Percentiles rank a stretch among this genome's conserved stretches.
phyloP scores from a whole-genome alignment of 1,284 basidiomycete species.

The Laetiporus sulphureus region DNA sequence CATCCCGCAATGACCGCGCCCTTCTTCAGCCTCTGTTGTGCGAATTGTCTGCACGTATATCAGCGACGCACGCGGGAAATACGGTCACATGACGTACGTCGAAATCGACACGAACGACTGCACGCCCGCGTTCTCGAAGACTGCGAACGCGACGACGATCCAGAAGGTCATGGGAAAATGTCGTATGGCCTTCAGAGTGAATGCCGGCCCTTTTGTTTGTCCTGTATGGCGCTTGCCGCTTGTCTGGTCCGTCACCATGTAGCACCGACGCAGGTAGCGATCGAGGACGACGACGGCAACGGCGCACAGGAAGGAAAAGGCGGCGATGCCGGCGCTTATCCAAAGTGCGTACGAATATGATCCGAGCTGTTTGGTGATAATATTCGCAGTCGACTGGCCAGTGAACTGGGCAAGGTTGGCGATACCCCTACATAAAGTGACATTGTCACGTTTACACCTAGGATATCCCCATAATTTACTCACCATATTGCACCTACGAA shows the following conservation, averaged over 20 bases:
- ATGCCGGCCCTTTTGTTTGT: slow-evolving; percentile 22
- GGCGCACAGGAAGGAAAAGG: slow-evolving; percentile 35
- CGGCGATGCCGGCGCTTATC: slow-evolving; percentile 35
- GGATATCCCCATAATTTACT: slow-evolving; percentile 2
- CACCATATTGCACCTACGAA: slow-evolving; percentile 24
- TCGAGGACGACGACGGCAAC: slow-evolving; percentile 33
- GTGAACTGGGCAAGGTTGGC: slow-evolving; percentile 38
- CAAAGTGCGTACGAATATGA: slow-evolving; percentile 38
- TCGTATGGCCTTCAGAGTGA: slow-evolving; percentile 29
- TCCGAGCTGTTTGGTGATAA: slow-evolving; percentile 34
- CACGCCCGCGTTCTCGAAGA: slow-evolving; percentile 40
- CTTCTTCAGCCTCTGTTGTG: slow-evolving; percentile 37
- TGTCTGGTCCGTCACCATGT: slow-evolving; percentile 34
- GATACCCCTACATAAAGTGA: slow-evolving; percentile 26
- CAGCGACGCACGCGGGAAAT: slow-evolving; percentile 6
- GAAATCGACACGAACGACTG: slow-evolving; percentile 41
- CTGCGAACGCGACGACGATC: slow-evolving; percentile 34
- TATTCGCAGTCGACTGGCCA: slow-evolving; percentile 32
- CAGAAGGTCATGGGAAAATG: slow-evolving; percentile 36
- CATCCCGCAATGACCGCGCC: slow-evolving; percentile 41
- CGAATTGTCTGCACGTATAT: slow-evolving; percentile 28
- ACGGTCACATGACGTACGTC: slow-evolving; percentile 26
- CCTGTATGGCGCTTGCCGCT: slow-evolving; percentile 28
- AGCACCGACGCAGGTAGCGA: slow-evolving; percentile 30
- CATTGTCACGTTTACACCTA: neutral